Conservation (phyloP, 2,329 filamentous ascomycete genomes). For the Thelonectria discophora region DNA sequence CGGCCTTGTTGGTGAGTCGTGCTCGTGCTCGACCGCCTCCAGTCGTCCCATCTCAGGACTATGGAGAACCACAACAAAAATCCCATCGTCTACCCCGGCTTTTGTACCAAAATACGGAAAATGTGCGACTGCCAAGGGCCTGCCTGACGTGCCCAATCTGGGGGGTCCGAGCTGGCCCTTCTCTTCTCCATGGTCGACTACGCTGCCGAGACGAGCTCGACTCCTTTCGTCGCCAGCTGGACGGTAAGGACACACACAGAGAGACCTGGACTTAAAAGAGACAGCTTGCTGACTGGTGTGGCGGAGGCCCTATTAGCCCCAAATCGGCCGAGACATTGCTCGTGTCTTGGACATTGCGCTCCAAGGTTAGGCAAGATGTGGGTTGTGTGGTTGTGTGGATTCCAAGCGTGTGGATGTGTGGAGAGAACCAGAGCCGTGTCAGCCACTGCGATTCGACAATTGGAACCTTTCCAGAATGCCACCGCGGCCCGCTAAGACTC, state of each 20-base stretch:
- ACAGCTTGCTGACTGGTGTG: slow-evolving; percentile 23
- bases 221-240: neutral
- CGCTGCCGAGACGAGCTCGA: neutral
- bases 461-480: slow-evolving; percentile 45
- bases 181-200: neutral
- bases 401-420: slow-evolving; percentile 15
- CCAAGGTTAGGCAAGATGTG: slow-evolving; percentile 22
- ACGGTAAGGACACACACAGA: neutral
- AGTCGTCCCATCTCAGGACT: slow-evolving; percentile 15
- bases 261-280: slow-evolving; percentile 12
- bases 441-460: slow-evolving; percentile 42
- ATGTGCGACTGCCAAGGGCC: no score
- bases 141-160: slow-evolving; percentile 6
- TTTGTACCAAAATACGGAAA: neutral
- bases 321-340: slow-evolving; percentile 11
- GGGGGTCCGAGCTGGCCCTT: neutral
- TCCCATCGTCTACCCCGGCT: slow-evolving; percentile 7
- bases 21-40: slow-evolving; percentile 23
- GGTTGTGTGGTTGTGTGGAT: slow-evolving; percentile 25
- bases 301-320: slow-evolving; percentile 21
- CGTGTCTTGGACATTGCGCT: neutral
- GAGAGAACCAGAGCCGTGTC: slow-evolving; percentile 24
- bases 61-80: slow-evolving; percentile 7
- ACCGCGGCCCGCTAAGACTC: slow-evolving; percentile 34
- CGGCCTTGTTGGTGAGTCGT: neutral